These are phyloP conservation scores for Colletotrichum sp. DNA, from an alignment of 2,329 filamentous ascomycete genomes.

Conservation along the genomic window DNA sequence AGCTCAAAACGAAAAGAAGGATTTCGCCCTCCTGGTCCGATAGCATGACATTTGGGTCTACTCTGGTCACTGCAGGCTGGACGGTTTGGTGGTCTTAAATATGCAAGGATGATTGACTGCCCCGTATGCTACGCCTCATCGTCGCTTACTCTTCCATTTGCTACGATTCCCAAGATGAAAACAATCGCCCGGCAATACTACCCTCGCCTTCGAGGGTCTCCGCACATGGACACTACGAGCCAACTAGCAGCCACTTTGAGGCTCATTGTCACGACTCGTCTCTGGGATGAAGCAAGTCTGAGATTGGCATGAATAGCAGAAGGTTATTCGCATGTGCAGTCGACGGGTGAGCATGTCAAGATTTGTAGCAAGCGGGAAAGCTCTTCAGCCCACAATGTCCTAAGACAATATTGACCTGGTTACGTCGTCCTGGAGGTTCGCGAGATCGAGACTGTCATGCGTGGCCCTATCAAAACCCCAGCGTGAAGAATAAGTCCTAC, in stretches of 20 bases:
- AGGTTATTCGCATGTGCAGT: not conserved
- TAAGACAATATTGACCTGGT: not conserved
- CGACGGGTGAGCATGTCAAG: not conserved
- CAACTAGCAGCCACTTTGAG: not conserved
- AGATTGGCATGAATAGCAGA: not conserved
- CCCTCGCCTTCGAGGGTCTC: not conserved
- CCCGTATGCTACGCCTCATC: not conserved
- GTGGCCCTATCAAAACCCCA: accelerated
- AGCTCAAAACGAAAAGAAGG: not conserved
- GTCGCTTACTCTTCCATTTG: not conserved
- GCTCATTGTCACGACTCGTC: not conserved
- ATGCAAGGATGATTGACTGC: not conserved
- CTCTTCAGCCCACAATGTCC: accelerated
- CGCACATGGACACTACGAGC: not conserved
- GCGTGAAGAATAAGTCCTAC: not conserved
- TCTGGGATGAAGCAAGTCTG: not conserved
- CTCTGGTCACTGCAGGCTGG: not conserved
- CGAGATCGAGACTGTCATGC: not conserved
- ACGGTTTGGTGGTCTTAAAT: not conserved
- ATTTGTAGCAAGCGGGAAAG: not conserved
- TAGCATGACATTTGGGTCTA: accelerated
- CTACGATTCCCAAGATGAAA: accelerated
- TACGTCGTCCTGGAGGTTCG: not conserved
- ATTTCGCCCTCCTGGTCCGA: not conserved
- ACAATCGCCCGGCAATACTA: not conserved